A percentile compares a stretch with the other conserved stretches of the same genome.
These are phyloP conservation scores for Rutstroemia sp. DNA, from an alignment of 2,329 filamentous ascomycete genomes.

Conservation along the genomic window DNA sequence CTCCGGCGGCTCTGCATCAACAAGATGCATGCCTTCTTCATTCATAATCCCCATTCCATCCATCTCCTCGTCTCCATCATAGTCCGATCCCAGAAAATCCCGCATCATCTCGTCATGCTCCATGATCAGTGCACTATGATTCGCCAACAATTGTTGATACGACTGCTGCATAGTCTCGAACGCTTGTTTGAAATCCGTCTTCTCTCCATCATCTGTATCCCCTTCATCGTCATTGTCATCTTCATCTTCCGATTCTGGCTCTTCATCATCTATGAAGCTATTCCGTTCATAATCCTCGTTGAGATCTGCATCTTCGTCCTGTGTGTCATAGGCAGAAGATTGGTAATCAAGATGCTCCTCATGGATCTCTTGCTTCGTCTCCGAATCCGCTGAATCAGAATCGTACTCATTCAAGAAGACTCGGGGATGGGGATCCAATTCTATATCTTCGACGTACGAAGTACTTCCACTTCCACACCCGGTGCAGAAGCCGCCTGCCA, in stretches of 20 bases:
- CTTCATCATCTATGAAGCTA: constrained; percentile 23
- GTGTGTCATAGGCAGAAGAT: constrained; percentile 25
- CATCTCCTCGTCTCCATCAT: constrained; percentile 11
- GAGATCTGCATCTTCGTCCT: constrained; percentile 14
- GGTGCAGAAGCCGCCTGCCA: constrained; percentile 15
- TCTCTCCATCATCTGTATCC: constrained; percentile 2
- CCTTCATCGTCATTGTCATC: too few species aligned
- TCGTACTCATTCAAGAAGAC: constrained; percentile 9
- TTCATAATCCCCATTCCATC: constrained; percentile 9
- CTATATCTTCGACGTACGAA: constrained; percentile 16
- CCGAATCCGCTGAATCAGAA: constrained; percentile 6
- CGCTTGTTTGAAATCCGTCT: constrained; percentile 19
- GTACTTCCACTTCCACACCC: constrained; percentile 7
- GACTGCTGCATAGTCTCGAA: background rate
- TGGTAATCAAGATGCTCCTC: constrained; percentile 21
- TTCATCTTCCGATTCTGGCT: constrained; percentile 5
- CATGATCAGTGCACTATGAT: background rate
- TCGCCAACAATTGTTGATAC: background rate
- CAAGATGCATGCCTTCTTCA: constrained; percentile 12
- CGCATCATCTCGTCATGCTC: constrained; percentile 13
- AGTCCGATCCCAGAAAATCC: constrained; percentile 14
- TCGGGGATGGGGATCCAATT: background rate
- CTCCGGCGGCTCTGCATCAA: constrained; percentile 14
- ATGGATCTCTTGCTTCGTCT: constrained; percentile 2
- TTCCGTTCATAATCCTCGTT: constrained; percentile 23